These are phyloP conservation scores for Fusarium beomiforme DNA, from an alignment of 2,329 filamentous ascomycete species.

Conservation along the genomic window DNA sequence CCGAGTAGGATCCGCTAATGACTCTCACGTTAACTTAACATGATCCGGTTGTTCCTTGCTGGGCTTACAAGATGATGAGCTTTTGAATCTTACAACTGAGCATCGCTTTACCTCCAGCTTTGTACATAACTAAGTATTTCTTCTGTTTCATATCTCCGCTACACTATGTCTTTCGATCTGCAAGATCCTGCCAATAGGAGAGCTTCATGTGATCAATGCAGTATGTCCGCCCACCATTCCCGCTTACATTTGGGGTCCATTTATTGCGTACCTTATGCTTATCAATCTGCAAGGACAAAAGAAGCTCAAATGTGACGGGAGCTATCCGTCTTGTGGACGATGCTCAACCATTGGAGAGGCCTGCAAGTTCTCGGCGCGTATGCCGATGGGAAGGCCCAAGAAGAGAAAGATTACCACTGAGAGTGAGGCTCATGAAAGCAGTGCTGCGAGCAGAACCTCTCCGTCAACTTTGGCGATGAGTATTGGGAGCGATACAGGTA, in stretches of 20 bases:
- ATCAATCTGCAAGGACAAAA: conserved; percentile 37
- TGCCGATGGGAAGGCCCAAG: conserved; percentile 42
- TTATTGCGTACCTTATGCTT: neutral
- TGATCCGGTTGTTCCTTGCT: neutral
- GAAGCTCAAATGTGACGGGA: conserved; percentile 43
- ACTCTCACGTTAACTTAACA: neutral
- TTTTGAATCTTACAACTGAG: conserved; percentile 9
- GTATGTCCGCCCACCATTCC: conserved; percentile 10
- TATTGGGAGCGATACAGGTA: conserved; percentile 5
- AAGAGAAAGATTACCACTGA: conserved; percentile 32
- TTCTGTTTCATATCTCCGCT: too few relatives aligned
- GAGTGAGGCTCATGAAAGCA: conserved; percentile 14
- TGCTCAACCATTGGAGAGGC: conserved; percentile 21
- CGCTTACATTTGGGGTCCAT: conserved; percentile 5
- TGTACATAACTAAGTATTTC: neutral
- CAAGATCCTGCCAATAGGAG: conserved; percentile 33
- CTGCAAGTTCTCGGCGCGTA: conserved; percentile 37
- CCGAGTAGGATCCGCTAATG: conserved; percentile 24
- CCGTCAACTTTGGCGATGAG: conserved; percentile 14
- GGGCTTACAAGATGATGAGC: conserved; percentile 22
- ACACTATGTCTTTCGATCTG: conserved; percentile 14
- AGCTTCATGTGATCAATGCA: conserved; percentile 43
- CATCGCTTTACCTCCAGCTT: neutral
- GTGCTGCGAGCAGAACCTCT: conserved; percentile 7
- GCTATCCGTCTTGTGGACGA: conserved; percentile 34